Conservation (phyloP, 495 filamentous ascomycete species). For the Penicillium canariense region DNA sequence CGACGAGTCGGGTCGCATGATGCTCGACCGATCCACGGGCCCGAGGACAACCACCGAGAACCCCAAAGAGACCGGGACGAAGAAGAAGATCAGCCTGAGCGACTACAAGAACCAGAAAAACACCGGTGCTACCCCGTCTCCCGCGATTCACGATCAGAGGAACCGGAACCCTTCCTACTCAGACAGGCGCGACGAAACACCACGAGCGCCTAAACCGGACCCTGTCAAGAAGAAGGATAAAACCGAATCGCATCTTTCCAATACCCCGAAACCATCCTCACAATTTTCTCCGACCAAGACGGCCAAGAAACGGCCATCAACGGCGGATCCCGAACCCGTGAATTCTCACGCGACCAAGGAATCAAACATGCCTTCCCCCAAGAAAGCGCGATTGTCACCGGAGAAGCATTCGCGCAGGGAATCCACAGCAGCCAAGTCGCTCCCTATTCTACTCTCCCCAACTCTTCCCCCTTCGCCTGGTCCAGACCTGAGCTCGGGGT, state of each 20-base stretch:
- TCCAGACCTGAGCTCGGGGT: neutral
- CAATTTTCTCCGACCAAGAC: conserved; percentile 18
- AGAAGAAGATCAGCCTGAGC: conserved; percentile 51
- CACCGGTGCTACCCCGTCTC: conserved; percentile 23
- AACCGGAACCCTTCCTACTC: conserved; percentile 16
- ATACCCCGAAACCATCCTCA: conserved; percentile 11
- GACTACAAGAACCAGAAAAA: conserved; percentile 51
- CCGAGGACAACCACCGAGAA: conserved; percentile 34
- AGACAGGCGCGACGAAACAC: conserved; percentile 20
- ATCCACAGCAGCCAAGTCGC: conserved; percentile 21
- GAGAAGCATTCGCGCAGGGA: conserved; percentile 23
- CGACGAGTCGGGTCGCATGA: conserved; percentile 47
- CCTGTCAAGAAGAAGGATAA: conserved; percentile 18
- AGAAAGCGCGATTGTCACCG: conserved; percentile 33
- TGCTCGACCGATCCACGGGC: conserved; percentile 38
- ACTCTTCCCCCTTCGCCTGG: conserved; percentile 1
- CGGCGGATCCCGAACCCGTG: conserved; percentile 21
- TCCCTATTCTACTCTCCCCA: conserved; percentile 7
- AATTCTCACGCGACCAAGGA: conserved; percentile 13
- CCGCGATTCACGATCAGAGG: conserved; percentile 20
- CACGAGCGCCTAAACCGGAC: conserved; percentile 17
- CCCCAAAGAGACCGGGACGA: conserved; percentile 24
- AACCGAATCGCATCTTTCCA: neutral
- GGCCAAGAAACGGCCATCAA: conserved; percentile 37
- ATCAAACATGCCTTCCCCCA: conserved; percentile 25